Evolutionary conservation across 768 basidiomycete species (phyloP), one percentile per base, ranked within the genome.

Genomic region (Russula olivacea): DNA sequence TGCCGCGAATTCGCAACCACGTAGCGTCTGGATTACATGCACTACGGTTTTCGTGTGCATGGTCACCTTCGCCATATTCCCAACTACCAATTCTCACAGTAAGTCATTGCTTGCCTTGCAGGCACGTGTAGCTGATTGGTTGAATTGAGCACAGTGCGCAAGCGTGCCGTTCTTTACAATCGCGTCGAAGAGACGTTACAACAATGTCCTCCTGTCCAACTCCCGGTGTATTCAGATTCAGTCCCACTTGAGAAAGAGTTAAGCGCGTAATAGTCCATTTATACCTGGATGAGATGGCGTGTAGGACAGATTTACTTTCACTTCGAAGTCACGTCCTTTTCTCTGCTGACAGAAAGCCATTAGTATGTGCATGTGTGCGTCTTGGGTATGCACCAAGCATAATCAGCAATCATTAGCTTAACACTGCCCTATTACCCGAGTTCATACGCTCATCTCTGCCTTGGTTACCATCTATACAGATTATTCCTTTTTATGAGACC

Each of bases 1-100:
- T 45, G 65, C 65, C 36, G 34, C n/a, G 1, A 45, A 32, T 12
- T 49, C 57, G 30, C 65, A 64, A 34, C 57, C 38, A 25, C 57
- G 19, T 45, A 8, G 3, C 21, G 28, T 66, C 19, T 66, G 65
- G 57, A 32, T 66, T 14, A 53, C 64, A 10, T 64, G 63, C 41
- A 14, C 47, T 23, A 36, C 23, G 15, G 50, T 64, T 7, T 25
- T 34, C 19, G 40, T 21, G 49, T 6, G 17, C 48, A 60, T 30
- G 34, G 0, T 60, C 48, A 2, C 12, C 19, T 28, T 19, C 25
- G 41, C 63, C 5, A 1, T 49, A 17, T 2, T 60, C 5, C 53
- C 50, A 10, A 28, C 19, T 11, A 30, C 47, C 19, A 12, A 30
- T 21, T 4, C 14, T 14, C 28, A 5, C 14, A 36, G 63, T 64